Base-by-base conservation (phyloP, 225 moss, liverwort and hornwort species). In the Thuidium tamariscinum region DNA sequence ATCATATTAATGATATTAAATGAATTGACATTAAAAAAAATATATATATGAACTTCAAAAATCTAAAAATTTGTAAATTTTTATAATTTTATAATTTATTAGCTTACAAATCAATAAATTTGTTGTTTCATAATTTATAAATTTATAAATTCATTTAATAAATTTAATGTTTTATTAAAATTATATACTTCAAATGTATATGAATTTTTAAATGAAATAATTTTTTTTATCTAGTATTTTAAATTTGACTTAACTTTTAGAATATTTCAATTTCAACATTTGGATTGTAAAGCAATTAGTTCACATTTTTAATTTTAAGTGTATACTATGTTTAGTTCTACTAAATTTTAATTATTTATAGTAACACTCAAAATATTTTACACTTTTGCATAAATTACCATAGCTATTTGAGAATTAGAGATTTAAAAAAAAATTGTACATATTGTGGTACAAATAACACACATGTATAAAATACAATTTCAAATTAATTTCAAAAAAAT, bases 11-110 rank as follows among this genome's bases (percentile, higher is more conserved):
- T 9, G 16, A 8, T 0, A 2, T 27, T 15, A 1, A 12, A 39
- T 37, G 37, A 67, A 37, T 22, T 23, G 23, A 37, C 22, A 68
- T 23, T 39, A 13, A 6, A 11, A 67, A 37, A 19, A 0, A 48
- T 0, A 2, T n/a, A 10, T n/a, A 18, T n/a, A 11, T 3, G 0
- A 65, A 19, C 8, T n/a, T 17, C 4, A 14, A 8, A 63, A 32
- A 16, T 63, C 16, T 30, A 1, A 4, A 16, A 17, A 63, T 7
- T 32, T 63, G 1, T 62, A 30, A 27, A 29, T 7, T 16, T 8
- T 32, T 27, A 27, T 32, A 16, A 63, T 48, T 48, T 48, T 48
- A 48, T 48, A 8, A 51, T 51, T 3, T 51, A 44, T 44, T 6
- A 44, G 9, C 4, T 63, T 32, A 1, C 8, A 16, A 32, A 15